These are phyloP conservation scores for Bipolaris cookei DNA, from an alignment of 2,329 filamentous ascomycete genomes.

Conservation along the genomic window DNA sequence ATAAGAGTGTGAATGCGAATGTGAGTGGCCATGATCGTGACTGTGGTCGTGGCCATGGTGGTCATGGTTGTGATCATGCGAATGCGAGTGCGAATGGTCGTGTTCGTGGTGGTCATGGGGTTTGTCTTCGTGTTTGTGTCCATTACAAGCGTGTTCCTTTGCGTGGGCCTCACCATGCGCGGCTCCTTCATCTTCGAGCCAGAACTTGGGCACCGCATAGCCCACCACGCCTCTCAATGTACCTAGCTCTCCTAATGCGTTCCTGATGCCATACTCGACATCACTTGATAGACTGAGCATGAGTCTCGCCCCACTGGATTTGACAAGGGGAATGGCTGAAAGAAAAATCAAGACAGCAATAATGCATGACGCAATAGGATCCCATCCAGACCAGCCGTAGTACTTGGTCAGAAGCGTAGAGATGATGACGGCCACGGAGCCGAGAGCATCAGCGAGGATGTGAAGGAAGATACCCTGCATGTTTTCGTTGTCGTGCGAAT, in stretches of 20 bases:
- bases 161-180: slow-evolving; percentile 51
- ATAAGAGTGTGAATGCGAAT: slow-evolving; percentile 36
- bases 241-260: slow-evolving; percentile 81
- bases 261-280: slow-evolving; percentile 85
- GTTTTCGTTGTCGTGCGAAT: slow-evolving; percentile 86
- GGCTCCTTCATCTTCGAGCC: slow-evolving; percentile 74
- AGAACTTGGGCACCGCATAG: slow-evolving; percentile 89
- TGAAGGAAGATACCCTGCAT: slow-evolving; percentile 98
- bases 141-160: slow-evolving; percentile 43
- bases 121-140: slow-evolving; percentile 36
- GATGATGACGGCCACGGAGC: slow-evolving; percentile 90
- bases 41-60: slow-evolving; percentile 26
- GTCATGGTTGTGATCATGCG: slow-evolving; percentile 24
- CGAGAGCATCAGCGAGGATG: slow-evolving; percentile 91
- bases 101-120: slow-evolving; percentile 19
- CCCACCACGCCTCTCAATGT: slow-evolving; percentile 82
- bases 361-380: slow-evolving; percentile 89
- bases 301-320: slow-evolving; percentile 80
- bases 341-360: slow-evolving; percentile 92
- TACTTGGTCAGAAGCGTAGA: slow-evolving; percentile 88
- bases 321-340: slow-evolving; percentile 88
- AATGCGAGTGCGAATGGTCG: slow-evolving; percentile 28
- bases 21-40: slow-evolving; percentile 20
- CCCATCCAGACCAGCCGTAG: slow-evolving; percentile 91
- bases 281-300: slow-evolving; percentile 84